Percentiles rank a stretch among this genome's conserved stretches.
phyloP scores from a whole-genome alignment of 441 rosid species.

The Bocquillonia castaneifolia region DNA sequence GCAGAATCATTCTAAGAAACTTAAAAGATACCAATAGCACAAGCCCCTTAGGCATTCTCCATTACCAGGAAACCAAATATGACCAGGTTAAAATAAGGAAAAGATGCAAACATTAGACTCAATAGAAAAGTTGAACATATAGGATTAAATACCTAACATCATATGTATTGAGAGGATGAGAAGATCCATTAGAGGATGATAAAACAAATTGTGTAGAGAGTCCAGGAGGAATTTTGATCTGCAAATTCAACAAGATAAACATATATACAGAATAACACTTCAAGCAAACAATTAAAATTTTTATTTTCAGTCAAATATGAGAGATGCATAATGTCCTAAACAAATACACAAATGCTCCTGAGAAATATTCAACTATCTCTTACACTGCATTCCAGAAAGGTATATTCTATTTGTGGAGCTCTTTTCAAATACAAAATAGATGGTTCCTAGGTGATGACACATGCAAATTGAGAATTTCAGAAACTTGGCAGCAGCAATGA shows the following conservation, averaged over 20 bases:
- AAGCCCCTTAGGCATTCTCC: neutral
- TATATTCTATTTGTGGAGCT: neutral
- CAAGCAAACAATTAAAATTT: neutral
- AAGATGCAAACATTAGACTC: neutral
- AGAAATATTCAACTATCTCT: neutral
- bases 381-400: neutral
- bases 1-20: neutral
- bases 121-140: neutral
- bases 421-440: neutral
- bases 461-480: neutral
- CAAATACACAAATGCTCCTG: neutral
- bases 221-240: constrained; percentile 89
- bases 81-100: neutral
- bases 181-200: constrained; percentile 70
- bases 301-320: neutral
- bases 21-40: neutral
- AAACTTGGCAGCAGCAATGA: neutral
- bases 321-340: neutral
- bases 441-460: neutral
- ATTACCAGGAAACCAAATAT: neutral
- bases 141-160: constrained; percentile 46
- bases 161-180: constrained; percentile 62
- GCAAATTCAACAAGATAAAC: constrained; percentile 29
- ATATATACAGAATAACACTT: neutral
- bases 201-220: constrained; percentile 72